Evolutionary conservation across 2,329 filamentous ascomycete genomes (phyloP).

Genomic region (Apiospora pterosperma): DNA sequence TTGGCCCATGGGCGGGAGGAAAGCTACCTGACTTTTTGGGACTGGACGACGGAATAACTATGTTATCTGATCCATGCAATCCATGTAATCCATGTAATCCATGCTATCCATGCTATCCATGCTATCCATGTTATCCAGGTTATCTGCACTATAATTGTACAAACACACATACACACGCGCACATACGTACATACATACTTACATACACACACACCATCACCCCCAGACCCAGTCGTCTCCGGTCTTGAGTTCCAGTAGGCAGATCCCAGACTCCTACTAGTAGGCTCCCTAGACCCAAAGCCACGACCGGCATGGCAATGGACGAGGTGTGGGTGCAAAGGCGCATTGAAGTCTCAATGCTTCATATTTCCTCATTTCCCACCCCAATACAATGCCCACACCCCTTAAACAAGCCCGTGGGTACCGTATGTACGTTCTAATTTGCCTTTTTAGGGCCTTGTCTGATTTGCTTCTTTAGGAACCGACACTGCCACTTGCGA

Average conservation of each 20-base stretch:
- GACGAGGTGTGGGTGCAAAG: conserved; percentile 23
- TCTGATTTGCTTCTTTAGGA: conserved; percentile 25
- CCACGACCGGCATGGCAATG: conserved; percentile 1
- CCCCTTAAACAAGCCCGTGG: conserved; percentile 23
- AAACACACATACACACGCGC: neutral
- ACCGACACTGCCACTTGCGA: neutral
- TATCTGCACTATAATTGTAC: conserved; percentile 1
- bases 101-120: neutral
- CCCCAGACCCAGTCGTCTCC: conserved; percentile 1
- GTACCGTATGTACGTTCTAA: conserved; percentile 19
- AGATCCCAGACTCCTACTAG: conserved; percentile 1
- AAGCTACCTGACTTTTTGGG: conserved; percentile 1
- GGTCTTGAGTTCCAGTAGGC: neutral
- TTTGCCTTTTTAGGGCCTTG: conserved; percentile 27
- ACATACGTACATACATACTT: neutral
- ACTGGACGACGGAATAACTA: neutral
- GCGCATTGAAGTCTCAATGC: conserved; percentile 29
- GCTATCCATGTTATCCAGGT: no score
- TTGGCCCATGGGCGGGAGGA: neutral
- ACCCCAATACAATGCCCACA: conserved; percentile 24
- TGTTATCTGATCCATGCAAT: neutral
- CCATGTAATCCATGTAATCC: neutral
- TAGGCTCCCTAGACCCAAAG: neutral
- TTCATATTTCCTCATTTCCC: conserved; percentile 28
- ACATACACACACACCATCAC: neutral